Conservation (phyloP, 306 rosid genomes). For the Vigna trinervia region DNA sequence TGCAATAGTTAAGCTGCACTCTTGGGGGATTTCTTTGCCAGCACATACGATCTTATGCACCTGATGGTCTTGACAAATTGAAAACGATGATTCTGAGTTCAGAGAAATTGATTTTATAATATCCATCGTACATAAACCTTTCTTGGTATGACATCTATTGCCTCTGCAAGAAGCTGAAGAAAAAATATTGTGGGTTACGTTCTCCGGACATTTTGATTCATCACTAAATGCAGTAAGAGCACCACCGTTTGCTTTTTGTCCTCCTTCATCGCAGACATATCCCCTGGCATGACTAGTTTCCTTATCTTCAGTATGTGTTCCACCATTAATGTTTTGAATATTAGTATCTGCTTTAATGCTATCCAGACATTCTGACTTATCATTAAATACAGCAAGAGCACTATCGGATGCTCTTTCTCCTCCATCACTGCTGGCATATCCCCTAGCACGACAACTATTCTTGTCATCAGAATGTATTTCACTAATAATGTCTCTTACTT, state of each 20-base stretch:
- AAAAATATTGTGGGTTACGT: constrained; percentile 29
- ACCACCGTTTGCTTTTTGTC: constrained; percentile 20
- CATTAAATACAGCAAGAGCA: constrained; percentile 26
- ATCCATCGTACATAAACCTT: constrained; percentile 31
- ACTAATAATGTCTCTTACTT: constrained; percentile 5
- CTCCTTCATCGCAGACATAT: constrained; percentile 30
- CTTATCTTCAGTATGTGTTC: constrained; percentile 28
- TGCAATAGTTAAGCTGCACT: constrained; percentile 22
- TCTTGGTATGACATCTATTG: constrained; percentile 21
- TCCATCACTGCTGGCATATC: constrained; percentile 26
- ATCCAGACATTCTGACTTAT: constrained; percentile 27
- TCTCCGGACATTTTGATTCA: constrained; percentile 40
- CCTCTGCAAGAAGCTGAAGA: constrained; percentile 39
- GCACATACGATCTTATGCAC: constrained; percentile 29
- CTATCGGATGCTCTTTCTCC: constrained; percentile 28
- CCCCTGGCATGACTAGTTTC: constrained; percentile 35
- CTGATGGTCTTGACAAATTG: constrained; percentile 38
- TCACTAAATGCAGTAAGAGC: constrained; percentile 30
- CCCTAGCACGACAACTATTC: constrained; percentile 36
- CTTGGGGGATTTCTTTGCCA: constrained; percentile 11
- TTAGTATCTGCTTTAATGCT: not conserved
- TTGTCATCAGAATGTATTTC: constrained; percentile 32
- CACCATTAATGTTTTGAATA: not conserved
- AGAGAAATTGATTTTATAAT: constrained; percentile 6
- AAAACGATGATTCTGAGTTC: not conserved